These are phyloP conservation scores for Verticillium zaregamsianum DNA, from an alignment of 2,329 filamentous ascomycete species.

Conservation along the genomic window DNA sequence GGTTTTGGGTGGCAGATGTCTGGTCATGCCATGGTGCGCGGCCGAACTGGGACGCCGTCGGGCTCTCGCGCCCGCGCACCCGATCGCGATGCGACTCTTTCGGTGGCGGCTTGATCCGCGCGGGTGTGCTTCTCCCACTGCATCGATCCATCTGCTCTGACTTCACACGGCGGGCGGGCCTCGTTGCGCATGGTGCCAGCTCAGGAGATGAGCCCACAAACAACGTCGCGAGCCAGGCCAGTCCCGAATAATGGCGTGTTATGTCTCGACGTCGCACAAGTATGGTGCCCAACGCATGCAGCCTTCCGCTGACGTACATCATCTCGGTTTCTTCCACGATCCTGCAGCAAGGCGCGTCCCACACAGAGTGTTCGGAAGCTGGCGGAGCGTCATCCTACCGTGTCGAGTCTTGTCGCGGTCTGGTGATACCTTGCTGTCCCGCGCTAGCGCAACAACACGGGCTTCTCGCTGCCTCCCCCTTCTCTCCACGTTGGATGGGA, in stretches of 20 bases:
- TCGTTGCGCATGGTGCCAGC: too few relatives aligned
- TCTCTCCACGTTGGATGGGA: neutral
- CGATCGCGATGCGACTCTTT: neutral
- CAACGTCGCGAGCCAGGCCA: neutral
- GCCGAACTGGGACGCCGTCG: too few relatives aligned
- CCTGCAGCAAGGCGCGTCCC: conserved; percentile 12
- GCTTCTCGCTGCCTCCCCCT: neutral
- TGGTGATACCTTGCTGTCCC: neutral
- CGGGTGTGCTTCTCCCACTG: too few relatives aligned
- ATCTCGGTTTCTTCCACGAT: conserved; percentile 13
- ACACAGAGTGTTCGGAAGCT: neutral
- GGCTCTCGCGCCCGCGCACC: neutral
- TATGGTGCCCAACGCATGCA: neutral
- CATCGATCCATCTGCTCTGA: too few relatives aligned
- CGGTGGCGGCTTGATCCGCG: too few relatives aligned
- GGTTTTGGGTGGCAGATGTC: neutral
- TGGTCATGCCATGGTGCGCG: neutral
- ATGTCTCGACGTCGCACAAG: neutral
- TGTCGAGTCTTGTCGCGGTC: neutral
- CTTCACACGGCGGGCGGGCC: too few relatives aligned
- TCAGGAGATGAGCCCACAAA: neutral
- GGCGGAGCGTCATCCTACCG: neutral
- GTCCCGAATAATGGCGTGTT: neutral
- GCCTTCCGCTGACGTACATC: conserved; percentile 1
- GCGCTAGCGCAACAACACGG: neutral